Evolutionary conservation across 805 yeast genomes (phyloP), one percentile per base, ranked within the genome.

Genomic region (Spencermartinsiella europaea): DNA sequence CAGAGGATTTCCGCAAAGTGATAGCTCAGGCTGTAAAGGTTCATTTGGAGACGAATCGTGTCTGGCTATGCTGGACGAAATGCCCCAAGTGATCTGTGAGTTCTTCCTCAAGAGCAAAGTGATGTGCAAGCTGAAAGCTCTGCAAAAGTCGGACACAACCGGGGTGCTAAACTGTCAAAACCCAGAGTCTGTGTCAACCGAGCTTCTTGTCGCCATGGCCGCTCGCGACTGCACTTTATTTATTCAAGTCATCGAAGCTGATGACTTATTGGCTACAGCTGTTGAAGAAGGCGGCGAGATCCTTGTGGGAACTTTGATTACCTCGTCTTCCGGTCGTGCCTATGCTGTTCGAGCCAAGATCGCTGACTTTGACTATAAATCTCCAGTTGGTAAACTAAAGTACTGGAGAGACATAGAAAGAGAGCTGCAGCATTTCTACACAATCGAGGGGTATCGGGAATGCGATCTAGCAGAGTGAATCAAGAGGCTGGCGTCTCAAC

Each of bases 141-240:
- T 54, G 52, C 74, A 55, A 34, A 21, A 25, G 57, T 62, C 42
- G 51, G 57, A 47, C 54, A 53, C 25, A 60, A 57, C 49, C 55
- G 68, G 48, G 37, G 42, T 51, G n/a, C 50, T 58, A 15, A 40
- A 27, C 12, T 60, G 45, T 22, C 22, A 22, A 19, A 38, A 17
- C 34, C 33, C 45, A 10, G 52, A 59, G 4, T 70, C 67, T 45
- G 71, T 74, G 3, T 66, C 66, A 51, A 64, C 61, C 5, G 38
- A 31, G 20, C 61, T 77, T 37, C 63, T 72, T 10, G 52, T 72
- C 25, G 73, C 75, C 3, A 79, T 79, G 83, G 68, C 83, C 0
- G 59, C 73, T 27, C 65, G 85, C 31, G 85, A 79, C 57, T 79
- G 79, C 21, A 79, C 83, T 0, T 54, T 80, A 15, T 71, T 79